Evolutionary conservation across 2,329 filamentous ascomycete genomes (phyloP).

Genomic region (Periconia sp.): DNA sequence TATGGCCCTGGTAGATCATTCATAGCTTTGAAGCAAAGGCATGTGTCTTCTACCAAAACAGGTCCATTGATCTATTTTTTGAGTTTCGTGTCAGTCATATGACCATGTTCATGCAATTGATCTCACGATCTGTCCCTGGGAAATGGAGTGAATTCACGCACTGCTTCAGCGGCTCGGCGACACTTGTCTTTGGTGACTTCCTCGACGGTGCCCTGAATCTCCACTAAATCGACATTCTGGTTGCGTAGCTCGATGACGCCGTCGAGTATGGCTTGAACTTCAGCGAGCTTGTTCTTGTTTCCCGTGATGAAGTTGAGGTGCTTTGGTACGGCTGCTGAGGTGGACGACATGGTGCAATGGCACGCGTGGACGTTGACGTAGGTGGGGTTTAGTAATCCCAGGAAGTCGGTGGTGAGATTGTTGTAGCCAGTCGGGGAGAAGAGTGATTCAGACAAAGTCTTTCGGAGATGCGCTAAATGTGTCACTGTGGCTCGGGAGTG

Average conservation of each 20-base stretch:
- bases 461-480: not conserved
- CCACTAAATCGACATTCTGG: slow-evolving; percentile 76
- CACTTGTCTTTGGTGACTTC: slow-evolving; percentile 91
- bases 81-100: slow-evolving; percentile 7
- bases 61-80: slow-evolving; percentile 71
- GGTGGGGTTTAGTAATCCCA: not conserved
- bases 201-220: slow-evolving; percentile 90
- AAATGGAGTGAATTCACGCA: slow-evolving; percentile 46
- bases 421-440: not conserved
- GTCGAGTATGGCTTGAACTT: slow-evolving; percentile 80
- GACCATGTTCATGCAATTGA: not conserved
- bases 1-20: slow-evolving; percentile 93
- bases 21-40: slow-evolving; percentile 87
- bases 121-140: not conserved
- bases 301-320: slow-evolving; percentile 92
- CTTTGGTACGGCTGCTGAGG: slow-evolving; percentile 35
- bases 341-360: not conserved
- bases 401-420: not conserved
- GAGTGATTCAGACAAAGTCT: not conserved
- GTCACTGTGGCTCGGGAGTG: not conserved
- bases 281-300: slow-evolving; percentile 89
- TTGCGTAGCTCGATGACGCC: slow-evolving; percentile 71
- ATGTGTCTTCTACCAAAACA: slow-evolving; percentile 94
- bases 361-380: not conserved
- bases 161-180: slow-evolving; percentile 73